Percentiles rank a stretch among this genome's conserved stretches.
Conservation (phyloP, 345 rosid genomes). For the Acer negundo region DNA sequence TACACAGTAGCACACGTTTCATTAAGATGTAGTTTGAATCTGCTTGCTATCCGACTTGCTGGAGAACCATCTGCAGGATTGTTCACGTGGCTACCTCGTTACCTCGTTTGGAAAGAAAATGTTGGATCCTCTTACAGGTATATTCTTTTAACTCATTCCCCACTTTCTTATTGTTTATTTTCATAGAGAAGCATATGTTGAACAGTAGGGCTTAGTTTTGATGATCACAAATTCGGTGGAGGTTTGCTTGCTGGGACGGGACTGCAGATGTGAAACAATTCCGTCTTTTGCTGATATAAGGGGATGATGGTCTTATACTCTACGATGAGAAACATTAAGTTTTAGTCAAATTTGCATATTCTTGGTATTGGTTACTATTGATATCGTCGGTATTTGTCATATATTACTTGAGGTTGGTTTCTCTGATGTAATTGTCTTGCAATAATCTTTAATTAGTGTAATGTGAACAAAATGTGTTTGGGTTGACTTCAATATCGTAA, state of each 20-base stretch:
- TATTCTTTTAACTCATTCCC: not conserved
- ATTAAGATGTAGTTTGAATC: not conserved
- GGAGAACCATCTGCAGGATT: not conserved
- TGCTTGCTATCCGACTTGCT: not conserved
- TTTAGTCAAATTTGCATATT: not conserved
- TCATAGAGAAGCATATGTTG: not conserved
- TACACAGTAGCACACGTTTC: not conserved
- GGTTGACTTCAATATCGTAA: not conserved
- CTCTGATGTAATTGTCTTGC: not conserved
- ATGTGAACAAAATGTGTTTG: not conserved
- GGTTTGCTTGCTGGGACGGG: not conserved
- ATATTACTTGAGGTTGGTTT: not conserved
- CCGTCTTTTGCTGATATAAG: not conserved
- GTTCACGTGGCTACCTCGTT: not conserved
- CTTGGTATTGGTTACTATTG: not conserved
- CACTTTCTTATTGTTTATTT: not conserved
- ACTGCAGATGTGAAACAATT: not conserved
- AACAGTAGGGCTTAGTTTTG: not conserved
- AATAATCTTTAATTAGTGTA: too few relatives aligned
- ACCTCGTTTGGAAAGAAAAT: not conserved
- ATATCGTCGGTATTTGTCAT: too few relatives aligned
- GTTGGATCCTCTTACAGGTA: not conserved
- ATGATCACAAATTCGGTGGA: not conserved
- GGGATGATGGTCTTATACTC: not conserved
- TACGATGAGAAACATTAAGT: not conserved